Percentiles rank a stretch among this genome's conserved stretches.
Evolutionary conservation across 129 eudicot species (phyloP).

Genomic region (Pulicaria dysenterica): DNA sequence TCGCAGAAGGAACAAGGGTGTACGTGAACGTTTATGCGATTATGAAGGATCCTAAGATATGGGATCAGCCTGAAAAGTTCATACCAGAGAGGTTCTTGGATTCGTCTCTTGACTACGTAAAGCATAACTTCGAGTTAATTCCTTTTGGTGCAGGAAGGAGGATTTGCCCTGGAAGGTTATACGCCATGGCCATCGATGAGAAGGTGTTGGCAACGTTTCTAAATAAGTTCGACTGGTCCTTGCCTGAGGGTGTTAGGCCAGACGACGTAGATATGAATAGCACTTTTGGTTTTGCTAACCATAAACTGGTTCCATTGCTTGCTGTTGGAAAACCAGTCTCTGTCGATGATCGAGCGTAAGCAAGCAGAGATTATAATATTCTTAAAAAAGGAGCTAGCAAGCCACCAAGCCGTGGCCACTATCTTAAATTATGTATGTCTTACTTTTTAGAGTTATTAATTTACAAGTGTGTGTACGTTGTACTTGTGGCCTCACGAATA

Average conservation of each 20-base stretch:
- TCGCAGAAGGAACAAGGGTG: background rate
- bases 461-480: no score
- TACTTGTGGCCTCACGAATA: no score
- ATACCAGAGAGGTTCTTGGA: conserved; percentile 21
- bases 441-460: no score
- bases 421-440: no score
- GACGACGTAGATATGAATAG: conserved; percentile 11
- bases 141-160: conserved; percentile 16
- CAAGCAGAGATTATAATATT: background rate
- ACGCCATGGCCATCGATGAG: conserved; percentile 12
- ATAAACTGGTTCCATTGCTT: conserved; percentile 13
- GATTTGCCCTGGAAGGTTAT: conserved; percentile 19
- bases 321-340: conserved; percentile 1
- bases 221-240: background rate
- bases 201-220: background rate
- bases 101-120: background rate
- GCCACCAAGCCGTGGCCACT: background rate
- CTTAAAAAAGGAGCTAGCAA: background rate
- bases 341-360: background rate
- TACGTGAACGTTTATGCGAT: conserved; percentile 16
- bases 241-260: background rate
- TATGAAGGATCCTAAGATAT: conserved; percentile 18
- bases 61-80: conserved; percentile 12
- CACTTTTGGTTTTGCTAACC: conserved; percentile 16
- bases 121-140: conserved; percentile 6